Evolutionary conservation across 768 basidiomycete species (phyloP).

Genomic region (Podaxis sp.): DNA sequence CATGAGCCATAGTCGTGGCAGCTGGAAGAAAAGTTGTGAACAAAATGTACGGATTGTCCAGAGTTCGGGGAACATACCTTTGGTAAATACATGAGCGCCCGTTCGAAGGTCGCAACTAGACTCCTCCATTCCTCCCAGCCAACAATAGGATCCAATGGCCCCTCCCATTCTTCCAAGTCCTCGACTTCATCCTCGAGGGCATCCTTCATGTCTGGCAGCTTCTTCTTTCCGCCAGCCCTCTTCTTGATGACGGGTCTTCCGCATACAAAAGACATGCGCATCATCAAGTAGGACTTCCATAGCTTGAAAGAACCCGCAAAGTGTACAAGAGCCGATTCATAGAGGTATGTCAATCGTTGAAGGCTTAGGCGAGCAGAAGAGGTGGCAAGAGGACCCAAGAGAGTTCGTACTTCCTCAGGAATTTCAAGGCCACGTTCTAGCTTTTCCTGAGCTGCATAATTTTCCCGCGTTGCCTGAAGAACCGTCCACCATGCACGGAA

Average conservation of each 20-base stretch:
- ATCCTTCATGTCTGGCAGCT: slow-evolving; percentile 88
- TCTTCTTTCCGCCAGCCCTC: slow-evolving; percentile 85
- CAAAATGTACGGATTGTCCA: slow-evolving; percentile 2
- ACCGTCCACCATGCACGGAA: slow-evolving; percentile 94
- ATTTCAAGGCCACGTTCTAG: slow-evolving; percentile 46
- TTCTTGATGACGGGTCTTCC: slow-evolving; percentile 74
- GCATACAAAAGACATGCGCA: slow-evolving; percentile 83
- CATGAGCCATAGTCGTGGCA: slow-evolving; percentile 93
- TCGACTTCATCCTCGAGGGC: slow-evolving; percentile 83
- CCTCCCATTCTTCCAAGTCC: slow-evolving; percentile 82
- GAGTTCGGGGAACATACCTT: slow-evolving; percentile 52
- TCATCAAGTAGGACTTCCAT: slow-evolving; percentile 90
- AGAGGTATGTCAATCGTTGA: slow-evolving; percentile 87
- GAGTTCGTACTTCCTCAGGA: slow-evolving; percentile 47
- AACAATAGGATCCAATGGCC: slow-evolving; percentile 82
- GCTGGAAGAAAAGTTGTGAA: slow-evolving; percentile 40
- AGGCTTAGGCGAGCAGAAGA: slow-evolving; percentile 71
- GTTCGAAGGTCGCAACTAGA: slow-evolving; percentile 85
- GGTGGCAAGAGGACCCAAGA: slow-evolving; percentile 82
- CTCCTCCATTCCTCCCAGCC: slow-evolving; percentile 97
- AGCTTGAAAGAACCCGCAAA: slow-evolving; percentile 93
- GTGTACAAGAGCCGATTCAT: slow-evolving; percentile 85
- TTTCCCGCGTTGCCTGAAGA: slow-evolving; percentile 73
- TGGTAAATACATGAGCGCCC: slow-evolving; percentile 93
- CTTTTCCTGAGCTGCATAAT: slow-evolving; percentile 56